Conservation (phyloP, 2,329 filamentous ascomycete species). For the Eurotiales sp. region DNA sequence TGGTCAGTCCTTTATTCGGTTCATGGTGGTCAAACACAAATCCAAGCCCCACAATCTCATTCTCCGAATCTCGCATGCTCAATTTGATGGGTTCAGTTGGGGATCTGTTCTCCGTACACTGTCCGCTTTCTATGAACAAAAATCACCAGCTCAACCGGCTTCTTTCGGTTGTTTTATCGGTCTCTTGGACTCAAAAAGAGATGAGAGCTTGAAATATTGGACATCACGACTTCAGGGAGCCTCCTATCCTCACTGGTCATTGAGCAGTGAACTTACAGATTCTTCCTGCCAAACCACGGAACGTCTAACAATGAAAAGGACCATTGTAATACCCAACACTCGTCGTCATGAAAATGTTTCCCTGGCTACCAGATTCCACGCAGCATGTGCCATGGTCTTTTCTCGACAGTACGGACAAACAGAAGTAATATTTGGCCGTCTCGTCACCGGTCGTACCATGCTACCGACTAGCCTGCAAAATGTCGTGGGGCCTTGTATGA, state of each 20-base stretch:
- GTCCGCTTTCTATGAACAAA: background rate
- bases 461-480: background rate
- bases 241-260: background rate
- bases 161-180: background rate
- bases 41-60: background rate
- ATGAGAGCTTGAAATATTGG: constrained; percentile 2
- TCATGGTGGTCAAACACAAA: background rate
- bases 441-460: constrained; percentile 7
- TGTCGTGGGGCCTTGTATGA: constrained; percentile 6
- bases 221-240: background rate
- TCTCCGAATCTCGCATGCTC: constrained; percentile 1
- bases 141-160: background rate
- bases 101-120: background rate
- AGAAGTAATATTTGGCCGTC: constrained; percentile 4
- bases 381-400: background rate
- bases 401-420: background rate
- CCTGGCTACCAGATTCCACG: constrained; percentile 1
- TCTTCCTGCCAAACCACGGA: background rate
- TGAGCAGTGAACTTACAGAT: background rate
- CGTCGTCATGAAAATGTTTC: background rate
- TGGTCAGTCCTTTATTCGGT: constrained; percentile 6
- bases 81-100: constrained; percentile 6
- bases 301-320: constrained; percentile 2
- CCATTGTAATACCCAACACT: background rate
- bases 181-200: background rate